Evolutionary conservation across 805 yeast genomes (phyloP).

Genomic region (Myxozyma sirexii): DNA sequence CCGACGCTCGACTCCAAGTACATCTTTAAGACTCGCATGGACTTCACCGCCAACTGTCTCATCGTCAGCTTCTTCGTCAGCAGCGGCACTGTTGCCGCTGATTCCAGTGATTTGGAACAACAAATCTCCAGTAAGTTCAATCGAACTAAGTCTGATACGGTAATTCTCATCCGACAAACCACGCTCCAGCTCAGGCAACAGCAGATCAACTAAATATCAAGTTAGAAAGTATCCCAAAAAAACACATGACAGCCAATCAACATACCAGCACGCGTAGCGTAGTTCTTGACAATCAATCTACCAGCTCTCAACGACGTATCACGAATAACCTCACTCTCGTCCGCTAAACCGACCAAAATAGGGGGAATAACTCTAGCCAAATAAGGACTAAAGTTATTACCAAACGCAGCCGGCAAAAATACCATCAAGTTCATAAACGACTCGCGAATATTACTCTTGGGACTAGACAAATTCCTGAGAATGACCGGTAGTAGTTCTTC

Average conservation of each 20-base stretch:
- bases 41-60: constrained; percentile 48
- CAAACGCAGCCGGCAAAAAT: constrained; percentile 92
- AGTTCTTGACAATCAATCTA: constrained; percentile 84
- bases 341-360: constrained; percentile 87
- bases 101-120: constrained; percentile 93
- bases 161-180: constrained; percentile 82
- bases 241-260: neutral
- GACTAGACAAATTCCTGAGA: constrained; percentile 66
- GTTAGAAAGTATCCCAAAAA: neutral
- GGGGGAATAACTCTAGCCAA: constrained; percentile 86
- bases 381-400: constrained; percentile 87
- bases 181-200: constrained; percentile 88
- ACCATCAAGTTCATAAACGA: constrained; percentile 89
- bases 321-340: constrained; percentile 79
- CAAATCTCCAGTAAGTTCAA: constrained; percentile 92
- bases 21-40: constrained; percentile 66
- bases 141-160: constrained; percentile 89
- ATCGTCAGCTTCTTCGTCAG: constrained; percentile 48
- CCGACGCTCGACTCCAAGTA: constrained; percentile 85
- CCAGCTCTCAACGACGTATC: constrained; percentile 92
- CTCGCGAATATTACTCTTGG: constrained; percentile 76
- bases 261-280: constrained; percentile 73
- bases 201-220: constrained; percentile 61
- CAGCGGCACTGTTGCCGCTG: constrained; percentile 53
- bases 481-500: constrained; percentile 87